These are phyloP conservation scores for Leishmania braziliensis DNA, from an alignment of 208 protist species.

Conservation along the genomic window DNA sequence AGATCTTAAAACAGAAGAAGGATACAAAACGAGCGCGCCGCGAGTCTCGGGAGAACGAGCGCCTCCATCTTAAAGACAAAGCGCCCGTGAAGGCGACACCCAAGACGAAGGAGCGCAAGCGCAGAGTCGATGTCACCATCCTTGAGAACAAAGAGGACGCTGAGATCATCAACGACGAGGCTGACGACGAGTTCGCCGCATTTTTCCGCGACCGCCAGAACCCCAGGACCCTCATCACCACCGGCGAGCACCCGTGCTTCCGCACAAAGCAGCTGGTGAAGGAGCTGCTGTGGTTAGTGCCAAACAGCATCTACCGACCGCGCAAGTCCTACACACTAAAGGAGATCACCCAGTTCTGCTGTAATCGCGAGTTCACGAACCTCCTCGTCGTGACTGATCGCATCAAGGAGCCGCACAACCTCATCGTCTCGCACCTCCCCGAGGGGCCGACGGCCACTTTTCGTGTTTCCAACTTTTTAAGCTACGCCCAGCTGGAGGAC, in stretches of 20 bases:
- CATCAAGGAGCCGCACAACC: conserved; percentile 84
- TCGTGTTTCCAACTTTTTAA: conserved; percentile 85
- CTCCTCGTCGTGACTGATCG: conserved; percentile 89
- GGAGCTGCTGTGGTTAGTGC: conserved; percentile 90
- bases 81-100: conserved; percentile 80
- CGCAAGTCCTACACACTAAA: conserved; percentile 91
- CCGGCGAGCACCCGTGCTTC: conserved; percentile 85
- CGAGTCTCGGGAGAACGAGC: conserved; percentile 77
- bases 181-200: conserved; percentile 88
- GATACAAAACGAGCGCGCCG: conserved; percentile 87
- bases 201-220: conserved; percentile 75
- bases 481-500: conserved; percentile 80
- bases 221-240: conserved; percentile 89
- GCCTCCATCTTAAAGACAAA: conserved; percentile 68
- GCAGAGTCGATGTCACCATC: conserved; percentile 75
- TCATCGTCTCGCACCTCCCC: conserved; percentile 91
- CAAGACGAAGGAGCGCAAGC: conserved; percentile 89
- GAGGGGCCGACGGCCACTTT: conserved; percentile 91
- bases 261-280: conserved; percentile 86
- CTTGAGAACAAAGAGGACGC: conserved; percentile 73
- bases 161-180: conserved; percentile 87
- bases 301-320: conserved; percentile 84
- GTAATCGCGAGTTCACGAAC: conserved; percentile 90
- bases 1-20: conserved; percentile 89
- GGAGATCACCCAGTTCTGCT: conserved; percentile 92